Conservation (phyloP, 2,329 filamentous ascomycete genomes). For the Leptographium flavum region DNA sequence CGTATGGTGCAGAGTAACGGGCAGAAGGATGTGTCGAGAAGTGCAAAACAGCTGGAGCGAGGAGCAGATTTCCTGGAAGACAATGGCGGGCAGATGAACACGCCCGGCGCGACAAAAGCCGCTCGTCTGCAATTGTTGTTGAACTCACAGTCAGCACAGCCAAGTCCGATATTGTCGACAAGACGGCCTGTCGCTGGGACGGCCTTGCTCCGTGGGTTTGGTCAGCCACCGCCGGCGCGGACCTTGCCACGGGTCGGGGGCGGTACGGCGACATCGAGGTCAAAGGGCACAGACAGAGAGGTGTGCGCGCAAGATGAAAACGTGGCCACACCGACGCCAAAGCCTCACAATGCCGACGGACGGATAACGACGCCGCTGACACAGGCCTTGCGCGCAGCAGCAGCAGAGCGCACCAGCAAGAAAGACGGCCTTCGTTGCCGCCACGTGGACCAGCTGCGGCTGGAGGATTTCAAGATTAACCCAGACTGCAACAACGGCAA, state of each 20-base stretch:
- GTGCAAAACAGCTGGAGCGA: constrained; percentile 2
- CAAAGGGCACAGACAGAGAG: neutral
- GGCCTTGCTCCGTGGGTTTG: constrained; percentile 1
- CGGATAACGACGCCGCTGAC: neutral
- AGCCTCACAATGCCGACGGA: neutral
- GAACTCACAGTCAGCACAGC: constrained; percentile 7
- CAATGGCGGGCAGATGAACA: neutral
- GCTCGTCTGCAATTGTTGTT: constrained; percentile 7
- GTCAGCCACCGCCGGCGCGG: constrained; percentile 6
- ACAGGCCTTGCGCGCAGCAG: neutral
- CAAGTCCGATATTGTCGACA: constrained; percentile 5
- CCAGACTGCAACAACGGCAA: constrained; percentile 55
- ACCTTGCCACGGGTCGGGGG: neutral
- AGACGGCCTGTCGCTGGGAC: neutral
- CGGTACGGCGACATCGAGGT: neutral
- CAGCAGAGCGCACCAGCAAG: neutral
- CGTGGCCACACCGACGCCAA: neutral
- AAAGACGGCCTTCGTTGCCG: constrained; percentile 36
- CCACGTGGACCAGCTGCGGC: constrained; percentile 39
- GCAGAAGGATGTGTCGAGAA: neutral
- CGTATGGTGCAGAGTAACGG: neutral
- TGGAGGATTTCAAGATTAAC: constrained; percentile 74
- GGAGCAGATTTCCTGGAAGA: constrained; percentile 6
- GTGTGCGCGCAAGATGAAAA: neutral
- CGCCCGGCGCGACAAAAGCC: neutral